phyloP scores from a whole-genome alignment of 179 eudicot species.

The Silene coronaria region DNA sequence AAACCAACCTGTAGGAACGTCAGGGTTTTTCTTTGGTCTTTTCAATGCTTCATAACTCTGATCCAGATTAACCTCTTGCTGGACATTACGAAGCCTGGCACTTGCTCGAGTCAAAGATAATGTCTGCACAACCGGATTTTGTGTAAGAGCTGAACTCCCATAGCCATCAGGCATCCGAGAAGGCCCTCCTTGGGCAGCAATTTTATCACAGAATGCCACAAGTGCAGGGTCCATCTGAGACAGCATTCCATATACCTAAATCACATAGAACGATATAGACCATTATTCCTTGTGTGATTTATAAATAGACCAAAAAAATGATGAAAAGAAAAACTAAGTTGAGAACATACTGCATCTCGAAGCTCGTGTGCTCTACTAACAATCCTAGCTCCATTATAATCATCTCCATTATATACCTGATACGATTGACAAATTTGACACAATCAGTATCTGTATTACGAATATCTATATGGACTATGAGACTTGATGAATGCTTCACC shows the following conservation, averaged over 20 bases:
- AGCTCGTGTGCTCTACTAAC: conserved; percentile 98
- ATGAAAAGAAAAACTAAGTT: neutral
- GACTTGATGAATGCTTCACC: neutral
- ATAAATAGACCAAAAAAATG: neutral
- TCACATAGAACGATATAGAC: conserved; percentile 12
- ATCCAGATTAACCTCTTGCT: conserved; percentile 82
- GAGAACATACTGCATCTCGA: conserved; percentile 74
- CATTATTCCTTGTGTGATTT: neutral
- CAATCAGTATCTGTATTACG: conserved; percentile 6
- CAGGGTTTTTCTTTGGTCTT: conserved; percentile 68
- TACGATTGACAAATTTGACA: conserved; percentile 18
- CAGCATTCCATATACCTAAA: conserved; percentile 95
- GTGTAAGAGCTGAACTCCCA: conserved; percentile 41
- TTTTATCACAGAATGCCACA: conserved; percentile 85
- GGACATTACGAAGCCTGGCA: conserved; percentile 93
- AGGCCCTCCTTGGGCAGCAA: conserved; percentile 89
- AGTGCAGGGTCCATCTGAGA: conserved; percentile 97
- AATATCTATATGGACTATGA: neutral
- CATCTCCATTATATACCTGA: conserved; percentile 91
- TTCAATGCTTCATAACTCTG: conserved; percentile 77
- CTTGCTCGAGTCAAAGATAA: conserved; percentile 78
- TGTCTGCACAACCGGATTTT: conserved; percentile 67
- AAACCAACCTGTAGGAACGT: conserved; percentile 52
- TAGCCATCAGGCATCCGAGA: conserved; percentile 62
- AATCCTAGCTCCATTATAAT: conserved; percentile 97